Conservation (phyloP, 2,329 filamentous ascomycete species). For the Eutypa lata region DNA sequence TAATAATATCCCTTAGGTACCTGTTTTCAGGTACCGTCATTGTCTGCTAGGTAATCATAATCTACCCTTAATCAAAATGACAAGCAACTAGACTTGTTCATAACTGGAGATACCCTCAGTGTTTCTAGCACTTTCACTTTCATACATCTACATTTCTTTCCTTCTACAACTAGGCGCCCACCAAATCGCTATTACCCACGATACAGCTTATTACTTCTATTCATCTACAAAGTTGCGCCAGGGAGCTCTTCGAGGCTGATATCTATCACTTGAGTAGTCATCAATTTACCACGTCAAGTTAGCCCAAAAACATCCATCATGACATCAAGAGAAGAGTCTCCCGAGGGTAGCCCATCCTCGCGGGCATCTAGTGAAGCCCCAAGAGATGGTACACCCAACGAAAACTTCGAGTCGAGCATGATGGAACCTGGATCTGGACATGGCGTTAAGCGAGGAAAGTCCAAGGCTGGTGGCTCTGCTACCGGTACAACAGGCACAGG, state of each 20-base stretch:
- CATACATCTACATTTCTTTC: too few species aligned
- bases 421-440: constrained; percentile 19
- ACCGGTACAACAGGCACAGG: constrained; percentile 1
- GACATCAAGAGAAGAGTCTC: constrained; percentile 25
- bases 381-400: constrained; percentile 17
- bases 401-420: constrained; percentile 23
- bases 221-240: too few species aligned
- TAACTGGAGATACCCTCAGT: background rate
- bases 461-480: constrained; percentile 15
- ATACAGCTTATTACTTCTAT: too few species aligned
- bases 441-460: constrained; percentile 22
- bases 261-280: background rate
- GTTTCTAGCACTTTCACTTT: background rate
- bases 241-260: too few species aligned
- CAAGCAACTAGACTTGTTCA: background rate
- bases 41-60: too few species aligned
- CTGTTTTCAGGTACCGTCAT: too few species aligned
- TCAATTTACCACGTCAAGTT: constrained; percentile 1
- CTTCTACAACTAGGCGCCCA: too few species aligned
- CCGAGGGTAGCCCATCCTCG: constrained; percentile 21
- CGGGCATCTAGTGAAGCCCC: constrained; percentile 19
- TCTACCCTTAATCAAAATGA: background rate
- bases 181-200: too few species aligned
- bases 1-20: too few species aligned
- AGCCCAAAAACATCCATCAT: constrained; percentile 6